A percentile compares a stretch with the other conserved stretches of the same genome.
phyloP scores from a whole-genome alignment of 163 green algal genomes.

The Trebouxia gelatinosa region DNA sequence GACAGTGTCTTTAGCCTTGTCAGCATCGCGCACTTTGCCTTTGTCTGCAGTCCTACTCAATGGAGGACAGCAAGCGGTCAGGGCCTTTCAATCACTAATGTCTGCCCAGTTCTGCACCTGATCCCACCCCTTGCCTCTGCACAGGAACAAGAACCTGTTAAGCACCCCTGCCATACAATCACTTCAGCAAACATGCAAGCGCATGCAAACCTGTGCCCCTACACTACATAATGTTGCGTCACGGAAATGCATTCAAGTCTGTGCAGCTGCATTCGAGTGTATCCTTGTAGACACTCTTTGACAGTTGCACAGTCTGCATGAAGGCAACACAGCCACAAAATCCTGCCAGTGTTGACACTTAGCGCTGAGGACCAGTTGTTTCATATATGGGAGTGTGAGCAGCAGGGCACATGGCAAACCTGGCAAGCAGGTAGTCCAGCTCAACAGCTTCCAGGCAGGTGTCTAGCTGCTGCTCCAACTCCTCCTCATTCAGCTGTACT shows the following conservation, averaged over 20 bases:
- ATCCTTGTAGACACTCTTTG: background rate
- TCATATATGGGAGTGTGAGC: background rate
- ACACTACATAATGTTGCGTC: background rate
- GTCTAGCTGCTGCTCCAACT: conserved; percentile 50
- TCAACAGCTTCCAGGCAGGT: conserved; percentile 79
- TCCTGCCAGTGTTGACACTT: background rate
- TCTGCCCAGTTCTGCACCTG: background rate
- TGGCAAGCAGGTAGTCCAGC: conserved; percentile 81
- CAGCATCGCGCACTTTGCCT: conserved; percentile 28
- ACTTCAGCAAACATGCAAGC: conserved; percentile 26
- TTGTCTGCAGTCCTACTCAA: conserved; percentile 31
- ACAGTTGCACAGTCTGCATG: background rate
- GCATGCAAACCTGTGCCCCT: conserved; percentile 13
- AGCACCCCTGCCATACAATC: background rate
- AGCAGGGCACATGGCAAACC: conserved; percentile 28
- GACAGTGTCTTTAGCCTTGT: conserved; percentile 25
- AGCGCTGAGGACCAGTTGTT: background rate
- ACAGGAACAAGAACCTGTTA: too few species aligned
- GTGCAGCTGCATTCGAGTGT: background rate
- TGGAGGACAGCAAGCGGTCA: background rate
- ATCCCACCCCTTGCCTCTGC: conserved; percentile 45
- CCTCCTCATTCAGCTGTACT: conserved; percentile 27
- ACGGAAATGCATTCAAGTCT: background rate
- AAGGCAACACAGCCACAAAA: background rate
- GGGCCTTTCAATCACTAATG: background rate